Conservation (phyloP, 805 yeast species). For the Saccharomycopsis babjevae region DNA sequence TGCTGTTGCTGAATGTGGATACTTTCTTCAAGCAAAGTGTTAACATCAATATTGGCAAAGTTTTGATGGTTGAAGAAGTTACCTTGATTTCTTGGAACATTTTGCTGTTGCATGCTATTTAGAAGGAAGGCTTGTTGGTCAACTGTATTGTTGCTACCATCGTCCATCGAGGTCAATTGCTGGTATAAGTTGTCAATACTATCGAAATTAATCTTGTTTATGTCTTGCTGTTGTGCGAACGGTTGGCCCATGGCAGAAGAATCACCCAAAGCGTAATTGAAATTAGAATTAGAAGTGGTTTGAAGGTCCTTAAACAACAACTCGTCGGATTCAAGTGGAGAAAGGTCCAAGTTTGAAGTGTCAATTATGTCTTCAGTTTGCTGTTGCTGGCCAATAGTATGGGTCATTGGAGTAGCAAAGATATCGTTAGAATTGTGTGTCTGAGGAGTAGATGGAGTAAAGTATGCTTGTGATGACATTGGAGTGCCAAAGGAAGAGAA, state of each 20-base stretch:
- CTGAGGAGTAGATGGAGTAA: constrained; percentile 13
- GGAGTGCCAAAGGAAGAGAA: constrained; percentile 1
- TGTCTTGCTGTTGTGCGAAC: background rate
- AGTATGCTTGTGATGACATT: constrained; percentile 6
- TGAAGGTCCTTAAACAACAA: background rate
- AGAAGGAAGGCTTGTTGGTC: background rate
- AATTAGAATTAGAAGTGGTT: background rate
- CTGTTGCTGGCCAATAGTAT: background rate
- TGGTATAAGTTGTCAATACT: constrained; percentile 8
- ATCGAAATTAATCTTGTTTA: constrained; percentile 4
- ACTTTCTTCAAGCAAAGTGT: background rate
- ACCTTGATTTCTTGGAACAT: background rate
- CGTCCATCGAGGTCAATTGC: background rate
- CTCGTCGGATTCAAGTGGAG: constrained; percentile 15
- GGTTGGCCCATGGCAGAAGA: background rate
- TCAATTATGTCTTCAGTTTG: constrained; percentile 5
- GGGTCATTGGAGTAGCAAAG: constrained; percentile 13
- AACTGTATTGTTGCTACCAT: background rate
- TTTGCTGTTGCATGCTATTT: background rate
- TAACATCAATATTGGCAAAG: background rate
- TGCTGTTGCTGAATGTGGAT: background rate
- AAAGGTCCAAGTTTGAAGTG: constrained; percentile 8
- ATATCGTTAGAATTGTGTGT: constrained; percentile 4
- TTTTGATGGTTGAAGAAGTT: background rate
- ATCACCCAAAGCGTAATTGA: background rate